These are phyloP conservation scores for Vicia faba DNA, from an alignment of 306 rosid genomes.

Conservation along the genomic window DNA sequence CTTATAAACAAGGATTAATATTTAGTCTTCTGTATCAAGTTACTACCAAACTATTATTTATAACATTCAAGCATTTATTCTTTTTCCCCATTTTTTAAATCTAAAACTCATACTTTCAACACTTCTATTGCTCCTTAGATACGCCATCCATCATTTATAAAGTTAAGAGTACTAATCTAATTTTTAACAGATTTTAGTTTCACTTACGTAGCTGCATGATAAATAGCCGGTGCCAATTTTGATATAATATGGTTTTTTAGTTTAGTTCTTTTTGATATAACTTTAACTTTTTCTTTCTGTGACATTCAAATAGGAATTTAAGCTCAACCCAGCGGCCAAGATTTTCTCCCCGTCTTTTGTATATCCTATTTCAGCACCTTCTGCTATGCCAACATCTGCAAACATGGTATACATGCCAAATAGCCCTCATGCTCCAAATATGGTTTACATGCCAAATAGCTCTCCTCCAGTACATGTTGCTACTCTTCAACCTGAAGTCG, in stretches of 20 bases:
- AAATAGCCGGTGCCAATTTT: conserved; percentile 17
- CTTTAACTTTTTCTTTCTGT: conserved; percentile 27
- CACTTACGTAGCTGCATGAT: conserved; percentile 23
- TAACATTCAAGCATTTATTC: background rate
- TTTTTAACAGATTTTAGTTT: conserved; percentile 13
- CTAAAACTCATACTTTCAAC: background rate
- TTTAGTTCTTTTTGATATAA: background rate
- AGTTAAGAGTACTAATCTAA: conserved; percentile 17
- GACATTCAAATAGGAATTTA: conserved; percentile 65
- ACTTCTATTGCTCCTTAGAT: background rate
- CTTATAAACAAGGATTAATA: background rate
- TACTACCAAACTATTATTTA: background rate
- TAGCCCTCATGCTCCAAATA: conserved; percentile 44
- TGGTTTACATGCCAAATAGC: conserved; percentile 65
- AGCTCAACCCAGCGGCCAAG: conserved; percentile 93
- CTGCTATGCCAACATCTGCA: conserved; percentile 56
- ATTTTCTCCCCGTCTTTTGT: conserved; percentile 70
- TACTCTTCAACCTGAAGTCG: conserved; percentile 64
- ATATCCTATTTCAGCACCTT: conserved; percentile 45
- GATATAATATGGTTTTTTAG: conserved; percentile 20
- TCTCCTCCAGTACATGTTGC: conserved; percentile 52
- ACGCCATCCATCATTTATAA: conserved; percentile 19
- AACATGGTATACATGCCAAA: conserved; percentile 67
- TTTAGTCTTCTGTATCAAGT: background rate
- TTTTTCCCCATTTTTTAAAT: background rate